phyloP scores from a whole-genome alignment of 306 rosid species.

The Ormosia semicastrata region DNA sequence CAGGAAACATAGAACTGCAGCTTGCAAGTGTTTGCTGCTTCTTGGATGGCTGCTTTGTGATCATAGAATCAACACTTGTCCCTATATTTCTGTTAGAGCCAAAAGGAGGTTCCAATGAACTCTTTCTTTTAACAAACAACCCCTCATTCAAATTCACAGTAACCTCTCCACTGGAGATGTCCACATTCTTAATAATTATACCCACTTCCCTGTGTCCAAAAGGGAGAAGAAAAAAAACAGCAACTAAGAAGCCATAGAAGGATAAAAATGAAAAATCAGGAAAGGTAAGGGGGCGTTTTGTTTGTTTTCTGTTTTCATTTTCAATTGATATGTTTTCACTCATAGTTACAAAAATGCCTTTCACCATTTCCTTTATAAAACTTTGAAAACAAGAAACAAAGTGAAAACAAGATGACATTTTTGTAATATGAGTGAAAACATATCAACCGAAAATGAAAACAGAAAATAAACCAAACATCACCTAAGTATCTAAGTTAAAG shows the following conservation, averaged over 20 bases:
- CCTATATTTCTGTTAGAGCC: conserved; percentile 42
- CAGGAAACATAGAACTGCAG: conserved; percentile 62
- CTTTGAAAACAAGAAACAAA: too few species aligned
- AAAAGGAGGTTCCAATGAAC: conserved; percentile 49
- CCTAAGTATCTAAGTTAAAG: neutral
- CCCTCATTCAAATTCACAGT: conserved; percentile 74
- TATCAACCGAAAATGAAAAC: too few species aligned
- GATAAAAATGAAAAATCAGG: conserved; percentile 17
- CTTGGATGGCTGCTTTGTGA: conserved; percentile 41
- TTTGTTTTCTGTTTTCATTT: too few species aligned
- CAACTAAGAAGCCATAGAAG: conserved; percentile 2
- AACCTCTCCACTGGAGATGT: conserved; percentile 59
- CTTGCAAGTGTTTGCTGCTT: conserved; percentile 48
- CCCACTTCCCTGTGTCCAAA: conserved; percentile 78
- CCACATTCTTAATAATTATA: conserved; percentile 62
- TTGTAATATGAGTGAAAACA: too few species aligned
- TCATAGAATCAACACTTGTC: conserved; percentile 44
- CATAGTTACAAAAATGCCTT: too few species aligned
- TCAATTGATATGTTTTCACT: too few species aligned
- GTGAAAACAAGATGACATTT: too few species aligned
- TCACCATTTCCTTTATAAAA: too few species aligned
- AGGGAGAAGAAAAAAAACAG: conserved; percentile 18
- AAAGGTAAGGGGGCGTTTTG: neutral
- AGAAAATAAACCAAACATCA: too few species aligned
- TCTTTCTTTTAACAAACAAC: conserved; percentile 59